phyloP scores from a whole-genome alignment of 2,329 filamentous ascomycete species.

The Corynespora cassiicola region DNA sequence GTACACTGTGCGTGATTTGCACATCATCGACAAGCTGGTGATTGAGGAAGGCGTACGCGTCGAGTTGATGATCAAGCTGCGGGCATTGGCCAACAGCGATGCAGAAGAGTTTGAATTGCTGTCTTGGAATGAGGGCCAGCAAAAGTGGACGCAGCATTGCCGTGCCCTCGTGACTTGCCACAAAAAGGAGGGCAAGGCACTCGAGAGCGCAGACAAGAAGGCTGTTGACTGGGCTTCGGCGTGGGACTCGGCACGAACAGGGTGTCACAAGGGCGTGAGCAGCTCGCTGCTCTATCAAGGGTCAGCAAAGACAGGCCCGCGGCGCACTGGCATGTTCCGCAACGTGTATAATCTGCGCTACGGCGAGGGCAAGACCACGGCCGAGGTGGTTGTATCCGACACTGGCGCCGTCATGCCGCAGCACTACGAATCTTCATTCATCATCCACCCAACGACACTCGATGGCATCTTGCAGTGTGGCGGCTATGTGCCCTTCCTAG shows the following conservation, averaged over 20 bases:
- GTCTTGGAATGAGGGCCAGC: neutral
- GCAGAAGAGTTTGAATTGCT: neutral
- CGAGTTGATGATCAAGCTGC: neutral
- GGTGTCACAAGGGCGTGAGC: neutral
- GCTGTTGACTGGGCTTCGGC: neutral
- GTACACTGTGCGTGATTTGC: neutral
- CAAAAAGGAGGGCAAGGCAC: too few relatives aligned
- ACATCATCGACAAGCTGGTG: neutral
- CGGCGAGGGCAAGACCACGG: neutral
- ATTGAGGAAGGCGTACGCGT: neutral
- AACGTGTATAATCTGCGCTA: neutral
- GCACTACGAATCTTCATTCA: conserved; percentile 1
- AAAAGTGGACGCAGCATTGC: neutral
- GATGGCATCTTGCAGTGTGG: conserved; percentile 19
- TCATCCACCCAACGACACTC: conserved; percentile 24
- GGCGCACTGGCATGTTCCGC: conserved; percentile 1
- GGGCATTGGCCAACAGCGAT: neutral
- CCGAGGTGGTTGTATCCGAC: conserved; percentile 1
- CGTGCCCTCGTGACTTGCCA: conserved; percentile 1
- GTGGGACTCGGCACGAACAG: neutral
- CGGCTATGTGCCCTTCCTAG: neutral
- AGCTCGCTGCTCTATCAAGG: conserved; percentile 2
- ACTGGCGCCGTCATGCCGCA: neutral
- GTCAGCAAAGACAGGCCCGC: conserved; percentile 1
- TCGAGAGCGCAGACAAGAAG: neutral